Evolutionary conservation across 1,284 basidiomycete species (phyloP), one percentile per base, ranked within the genome.

Genomic region (Coriolopsis trogii): DNA sequence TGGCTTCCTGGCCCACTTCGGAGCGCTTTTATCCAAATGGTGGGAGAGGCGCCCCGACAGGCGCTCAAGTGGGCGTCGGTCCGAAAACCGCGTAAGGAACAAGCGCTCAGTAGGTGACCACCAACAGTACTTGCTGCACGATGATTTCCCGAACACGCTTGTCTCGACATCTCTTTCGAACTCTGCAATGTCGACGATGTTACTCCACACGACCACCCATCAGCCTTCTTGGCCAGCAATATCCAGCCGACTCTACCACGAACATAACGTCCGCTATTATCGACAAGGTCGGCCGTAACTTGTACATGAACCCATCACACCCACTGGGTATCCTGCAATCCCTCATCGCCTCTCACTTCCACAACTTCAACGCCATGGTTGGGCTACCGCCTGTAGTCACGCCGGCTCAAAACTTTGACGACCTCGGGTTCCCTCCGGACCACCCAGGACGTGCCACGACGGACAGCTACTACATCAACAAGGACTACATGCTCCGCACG

Each of bases 401-500:
- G 1, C 91, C 95, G 2, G 78, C 80, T 64, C 85, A 95, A 71
- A 99, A 99, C 76, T 99, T 99, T 71, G 97, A 98, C 71, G 91
- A 96, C 61, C 85, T 99, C 20, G 94, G 93, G 13, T 98, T 99
- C 72, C 87, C 96, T 0, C 66, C 76, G 5, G 94, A 98, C 74
- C 97, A 99, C 68, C 95, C 96, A 1, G 97, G 97, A 2, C 85
- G 97, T 49, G 81, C 86, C 18, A 76, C 85, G 41, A 92, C 92
- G 23, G 97, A 99, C 74, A 93, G 90, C 62, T 99, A 99, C 78
- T 99, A 99, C 70, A 76, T 98, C 63, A 99, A 99, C 76, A 81
- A 81, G 60, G 75, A 84, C 60, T 79, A 89, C 59, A 95, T 99
- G 88, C 84, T 99, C 42, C 88, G 97, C 38, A 99, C 97, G 0